These are phyloP conservation scores for Wickerhamiella azymoides DNA, from an alignment of 805 yeast species.

Conservation along the genomic window DNA sequence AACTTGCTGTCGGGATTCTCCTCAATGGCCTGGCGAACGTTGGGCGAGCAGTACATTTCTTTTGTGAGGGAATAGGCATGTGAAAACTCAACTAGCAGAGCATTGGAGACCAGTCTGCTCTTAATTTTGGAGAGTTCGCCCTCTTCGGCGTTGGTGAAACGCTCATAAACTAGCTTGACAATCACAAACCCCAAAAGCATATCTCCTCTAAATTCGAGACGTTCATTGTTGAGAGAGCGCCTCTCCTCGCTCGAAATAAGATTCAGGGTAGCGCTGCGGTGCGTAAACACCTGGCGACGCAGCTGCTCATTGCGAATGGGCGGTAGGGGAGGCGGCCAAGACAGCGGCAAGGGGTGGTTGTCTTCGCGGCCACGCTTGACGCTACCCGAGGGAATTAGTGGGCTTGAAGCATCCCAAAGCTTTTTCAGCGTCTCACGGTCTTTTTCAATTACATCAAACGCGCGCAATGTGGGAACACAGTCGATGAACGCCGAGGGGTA, in stretches of 20 bases:
- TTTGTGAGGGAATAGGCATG: constrained; percentile 34
- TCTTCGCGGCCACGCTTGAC: neutral
- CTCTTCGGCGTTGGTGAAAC: constrained; percentile 60
- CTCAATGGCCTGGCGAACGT: neutral
- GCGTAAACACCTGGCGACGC: constrained; percentile 61
- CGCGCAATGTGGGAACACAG: constrained; percentile 10
- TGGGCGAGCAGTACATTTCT: neutral
- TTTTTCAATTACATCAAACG: constrained; percentile 9
- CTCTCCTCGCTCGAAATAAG: constrained; percentile 13
- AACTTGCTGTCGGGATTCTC: constrained; percentile 33
- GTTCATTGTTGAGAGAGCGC: constrained; percentile 48
- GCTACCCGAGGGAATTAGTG: neutral
- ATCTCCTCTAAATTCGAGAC: constrained; percentile 85
- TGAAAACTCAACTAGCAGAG: constrained; percentile 57
- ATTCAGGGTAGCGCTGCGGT: constrained; percentile 29
- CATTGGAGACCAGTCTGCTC: constrained; percentile 58
- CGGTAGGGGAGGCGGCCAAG: constrained; percentile 61
- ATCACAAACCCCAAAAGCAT: constrained; percentile 63
- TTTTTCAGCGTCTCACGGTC: constrained; percentile 1
- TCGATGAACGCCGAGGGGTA: constrained; percentile 5
- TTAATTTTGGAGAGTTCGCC: constrained; percentile 67
- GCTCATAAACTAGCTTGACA: constrained; percentile 49
- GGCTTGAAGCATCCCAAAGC: neutral
- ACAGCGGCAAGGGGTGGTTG: neutral
- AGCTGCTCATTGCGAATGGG: constrained; percentile 44